A percentile compares a stretch with the other conserved stretches of the same genome.
Evolutionary conservation across 805 yeast genomes (phyloP).

Genomic region (Metschnikowia aberdeeniae): DNA sequence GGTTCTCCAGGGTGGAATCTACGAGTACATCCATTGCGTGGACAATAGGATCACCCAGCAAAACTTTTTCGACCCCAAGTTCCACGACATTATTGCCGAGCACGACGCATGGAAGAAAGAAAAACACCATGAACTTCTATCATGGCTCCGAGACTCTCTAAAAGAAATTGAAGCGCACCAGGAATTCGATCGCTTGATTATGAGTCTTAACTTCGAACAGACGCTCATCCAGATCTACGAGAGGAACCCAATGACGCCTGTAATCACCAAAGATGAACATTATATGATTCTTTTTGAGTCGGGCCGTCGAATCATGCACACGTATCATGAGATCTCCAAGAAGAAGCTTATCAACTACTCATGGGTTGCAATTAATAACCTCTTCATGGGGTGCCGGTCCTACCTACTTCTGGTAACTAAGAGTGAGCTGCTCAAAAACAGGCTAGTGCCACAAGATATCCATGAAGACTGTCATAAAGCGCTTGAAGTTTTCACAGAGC

Average conservation of each 20-base stretch:
- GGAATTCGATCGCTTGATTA: constrained; percentile 7
- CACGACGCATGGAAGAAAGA: constrained; percentile 9
- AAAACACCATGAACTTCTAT: constrained; percentile 2
- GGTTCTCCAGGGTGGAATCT: constrained; percentile 7
- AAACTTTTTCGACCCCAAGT: background rate
- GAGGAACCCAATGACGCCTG: constrained; percentile 10
- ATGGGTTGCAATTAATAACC: constrained; percentile 18
- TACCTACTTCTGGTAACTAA: constrained; percentile 11
- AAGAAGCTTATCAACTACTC: constrained; percentile 11
- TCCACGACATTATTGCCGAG: background rate
- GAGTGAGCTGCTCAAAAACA: background rate
- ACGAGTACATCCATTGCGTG: constrained; percentile 7
- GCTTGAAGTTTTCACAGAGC: constrained; percentile 2
- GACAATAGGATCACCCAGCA: constrained; percentile 3
- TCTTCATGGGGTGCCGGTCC: constrained; percentile 9
- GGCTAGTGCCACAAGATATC: background rate
- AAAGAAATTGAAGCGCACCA: background rate
- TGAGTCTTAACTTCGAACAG: constrained; percentile 13
- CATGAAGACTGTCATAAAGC: constrained; percentile 3
- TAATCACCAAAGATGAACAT: constrained; percentile 5
- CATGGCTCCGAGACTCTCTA: constrained; percentile 5
- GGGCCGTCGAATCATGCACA: constrained; percentile 12
- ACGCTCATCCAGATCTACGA: constrained; percentile 10
- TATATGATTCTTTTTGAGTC: constrained; percentile 7
- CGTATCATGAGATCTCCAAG: constrained; percentile 8